A percentile compares a stretch with the other conserved stretches of the same genome.
These are phyloP conservation scores for Setaria viridis DNA, from an alignment of 202 grass and related monocot genomes.

Conservation along the genomic window DNA sequence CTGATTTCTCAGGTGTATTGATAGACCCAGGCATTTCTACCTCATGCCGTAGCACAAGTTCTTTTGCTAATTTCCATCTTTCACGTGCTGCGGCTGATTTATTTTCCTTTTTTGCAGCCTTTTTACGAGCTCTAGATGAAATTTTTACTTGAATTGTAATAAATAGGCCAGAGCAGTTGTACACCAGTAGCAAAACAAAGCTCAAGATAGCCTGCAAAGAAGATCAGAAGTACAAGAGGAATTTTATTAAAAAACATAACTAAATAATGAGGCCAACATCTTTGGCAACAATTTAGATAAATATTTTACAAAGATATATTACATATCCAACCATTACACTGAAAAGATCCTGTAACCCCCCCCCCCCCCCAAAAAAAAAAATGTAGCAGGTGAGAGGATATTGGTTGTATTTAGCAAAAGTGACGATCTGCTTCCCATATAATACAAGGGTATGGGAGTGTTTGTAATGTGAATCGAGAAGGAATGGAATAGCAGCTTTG, in stretches of 20 bases:
- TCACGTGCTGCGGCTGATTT: constrained; percentile 61
- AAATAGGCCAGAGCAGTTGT: constrained; percentile 75
- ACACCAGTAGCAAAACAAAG: constrained; percentile 63
- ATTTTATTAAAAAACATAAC: not conserved
- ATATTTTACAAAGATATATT: not conserved
- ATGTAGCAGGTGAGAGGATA: too few species aligned
- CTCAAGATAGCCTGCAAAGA: constrained; percentile 64
- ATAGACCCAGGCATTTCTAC: constrained; percentile 37
- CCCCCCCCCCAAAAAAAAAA: too few species aligned
- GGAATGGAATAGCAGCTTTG: too few species aligned
- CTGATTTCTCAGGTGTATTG: constrained; percentile 32
- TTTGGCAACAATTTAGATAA: constrained; percentile 8
- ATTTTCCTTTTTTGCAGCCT: constrained; percentile 62
- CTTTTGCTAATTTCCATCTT: constrained; percentile 76
- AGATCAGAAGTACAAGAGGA: not conserved
- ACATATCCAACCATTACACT: constrained; percentile 15
- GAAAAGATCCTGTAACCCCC: not conserved
- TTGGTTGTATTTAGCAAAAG: too few species aligned
- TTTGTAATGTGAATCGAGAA: too few species aligned
- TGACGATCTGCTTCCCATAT: too few species aligned
- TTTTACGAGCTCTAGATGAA: constrained; percentile 68
- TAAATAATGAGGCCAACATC: constrained; percentile 10
- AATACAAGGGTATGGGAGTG: too few species aligned
- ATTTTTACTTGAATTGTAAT: constrained; percentile 58
- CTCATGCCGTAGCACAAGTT: constrained; percentile 56